A percentile compares a stretch with the other conserved stretches of the same genome.
phyloP scores from a whole-genome alignment of 345 rosid genomes.

The Reutealis trisperma region DNA sequence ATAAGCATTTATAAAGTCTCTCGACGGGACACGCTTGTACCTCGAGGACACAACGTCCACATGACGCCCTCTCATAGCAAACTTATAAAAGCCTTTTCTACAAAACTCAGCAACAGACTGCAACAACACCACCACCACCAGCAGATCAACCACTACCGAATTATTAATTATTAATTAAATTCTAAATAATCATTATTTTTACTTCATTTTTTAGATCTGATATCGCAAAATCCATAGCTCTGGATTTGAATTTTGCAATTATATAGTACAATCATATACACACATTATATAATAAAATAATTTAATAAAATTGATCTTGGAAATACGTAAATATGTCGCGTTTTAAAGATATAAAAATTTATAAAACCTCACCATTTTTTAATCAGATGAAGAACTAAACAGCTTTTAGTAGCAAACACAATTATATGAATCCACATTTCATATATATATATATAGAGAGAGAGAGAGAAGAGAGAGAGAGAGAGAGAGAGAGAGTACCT shows the following conservation, averaged over 20 bases:
- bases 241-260: not conserved
- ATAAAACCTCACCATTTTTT: not conserved
- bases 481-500: not conserved
- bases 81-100: slow-evolving; percentile 17
- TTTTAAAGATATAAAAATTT: not conserved
- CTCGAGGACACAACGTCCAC: slow-evolving; percentile 34
- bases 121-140: slow-evolving; percentile 5
- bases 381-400: not conserved
- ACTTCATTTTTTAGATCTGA: slow-evolving; percentile 5
- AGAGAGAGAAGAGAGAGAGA: too few relatives aligned
- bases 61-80: slow-evolving; percentile 71
- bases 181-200: not conserved
- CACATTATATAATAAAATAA: not conserved
- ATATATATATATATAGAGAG: not conserved
- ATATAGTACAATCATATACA: too few relatives aligned
- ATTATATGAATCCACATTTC: not conserved
- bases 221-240: not conserved
- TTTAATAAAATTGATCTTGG: too few relatives aligned
- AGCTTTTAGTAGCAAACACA: not conserved
- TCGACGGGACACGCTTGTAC: slow-evolving; percentile 56
- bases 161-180: not conserved
- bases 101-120: slow-evolving; percentile 27
- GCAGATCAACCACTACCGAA: not conserved
- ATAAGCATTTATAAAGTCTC: slow-evolving; percentile 41
- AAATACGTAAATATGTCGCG: too few relatives aligned